Percentiles rank a stretch among this genome's conserved stretches.
phyloP scores from a whole-genome alignment of 306 rosid species.

The Styphnolobium japonicum region DNA sequence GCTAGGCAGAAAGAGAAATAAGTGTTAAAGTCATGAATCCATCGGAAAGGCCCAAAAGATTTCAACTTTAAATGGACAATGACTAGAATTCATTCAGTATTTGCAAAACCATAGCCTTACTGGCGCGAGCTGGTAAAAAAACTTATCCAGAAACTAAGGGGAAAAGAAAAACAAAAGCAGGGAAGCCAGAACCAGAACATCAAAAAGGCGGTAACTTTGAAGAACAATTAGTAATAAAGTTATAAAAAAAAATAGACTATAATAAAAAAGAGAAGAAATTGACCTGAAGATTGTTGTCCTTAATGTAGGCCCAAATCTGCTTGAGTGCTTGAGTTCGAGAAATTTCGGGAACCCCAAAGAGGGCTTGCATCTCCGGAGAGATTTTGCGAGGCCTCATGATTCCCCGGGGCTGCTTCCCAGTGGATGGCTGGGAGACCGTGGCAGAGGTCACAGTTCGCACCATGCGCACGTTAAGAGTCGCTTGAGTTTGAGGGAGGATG shows the following conservation, averaged over 20 bases:
- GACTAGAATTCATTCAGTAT: neutral
- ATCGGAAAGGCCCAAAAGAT: neutral
- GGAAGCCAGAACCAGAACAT: neutral
- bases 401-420: constrained; percentile 60
- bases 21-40: neutral
- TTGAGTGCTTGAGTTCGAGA: constrained; percentile 93
- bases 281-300: constrained; percentile 94
- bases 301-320: constrained; percentile 89
- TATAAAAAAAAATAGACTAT: neutral
- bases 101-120: too few relatives aligned
- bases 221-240: neutral
- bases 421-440: constrained; percentile 55
- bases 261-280: neutral
- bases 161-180: neutral
- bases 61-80: neutral
- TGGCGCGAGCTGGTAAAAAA: neutral
- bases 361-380: constrained; percentile 86
- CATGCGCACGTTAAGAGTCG: constrained; percentile 34
- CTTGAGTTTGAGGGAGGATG: neutral
- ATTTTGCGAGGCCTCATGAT: constrained; percentile 76
- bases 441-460: constrained; percentile 45
- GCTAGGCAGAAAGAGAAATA: neutral
- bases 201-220: neutral
- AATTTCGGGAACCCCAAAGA: constrained; percentile 79
- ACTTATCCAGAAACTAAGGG: neutral